Percentiles rank a stretch among this genome's conserved stretches.
Conservation (phyloP, 2,329 filamentous ascomycete genomes). For the Arthrobotrys megalospora region DNA sequence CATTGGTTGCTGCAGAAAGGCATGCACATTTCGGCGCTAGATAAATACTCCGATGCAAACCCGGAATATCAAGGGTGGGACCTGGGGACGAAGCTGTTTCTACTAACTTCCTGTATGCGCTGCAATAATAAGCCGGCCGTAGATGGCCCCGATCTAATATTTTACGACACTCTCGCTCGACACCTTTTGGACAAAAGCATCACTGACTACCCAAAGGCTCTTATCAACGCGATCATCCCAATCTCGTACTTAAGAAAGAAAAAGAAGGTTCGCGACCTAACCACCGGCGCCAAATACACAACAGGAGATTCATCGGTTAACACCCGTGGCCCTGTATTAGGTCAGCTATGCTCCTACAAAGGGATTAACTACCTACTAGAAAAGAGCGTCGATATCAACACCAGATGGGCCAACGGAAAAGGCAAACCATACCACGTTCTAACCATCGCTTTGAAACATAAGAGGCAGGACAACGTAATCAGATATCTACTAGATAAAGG, state of each 20-base stretch:
- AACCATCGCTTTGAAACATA: slow-evolving; percentile 6
- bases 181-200: slow-evolving; percentile 4
- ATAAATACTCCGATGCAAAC: slow-evolving; percentile 1
- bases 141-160: no score
- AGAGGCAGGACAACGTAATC: not conserved
- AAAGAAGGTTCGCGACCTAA: no score
- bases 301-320: no score
- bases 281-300: no score
- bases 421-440: not conserved
- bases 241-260: slow-evolving; percentile 2
- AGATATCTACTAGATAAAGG: not conserved
- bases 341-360: not conserved
- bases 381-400: not conserved
- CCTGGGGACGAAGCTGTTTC: slow-evolving; percentile 18
- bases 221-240: slow-evolving; percentile 8
- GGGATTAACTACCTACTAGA: not conserved
- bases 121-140: not conserved
- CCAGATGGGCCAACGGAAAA: not conserved
- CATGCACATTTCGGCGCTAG: not conserved
- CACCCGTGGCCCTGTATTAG: no score
- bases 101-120: not conserved
- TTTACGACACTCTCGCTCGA: not conserved
- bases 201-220: not conserved
- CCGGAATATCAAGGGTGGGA: slow-evolving; percentile 10
- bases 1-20: slow-evolving; percentile 1